Percentiles rank a stretch among this genome's conserved stretches.
Conservation (phyloP, 2,329 filamentous ascomycete species). For the Alternaria incomplexa region DNA sequence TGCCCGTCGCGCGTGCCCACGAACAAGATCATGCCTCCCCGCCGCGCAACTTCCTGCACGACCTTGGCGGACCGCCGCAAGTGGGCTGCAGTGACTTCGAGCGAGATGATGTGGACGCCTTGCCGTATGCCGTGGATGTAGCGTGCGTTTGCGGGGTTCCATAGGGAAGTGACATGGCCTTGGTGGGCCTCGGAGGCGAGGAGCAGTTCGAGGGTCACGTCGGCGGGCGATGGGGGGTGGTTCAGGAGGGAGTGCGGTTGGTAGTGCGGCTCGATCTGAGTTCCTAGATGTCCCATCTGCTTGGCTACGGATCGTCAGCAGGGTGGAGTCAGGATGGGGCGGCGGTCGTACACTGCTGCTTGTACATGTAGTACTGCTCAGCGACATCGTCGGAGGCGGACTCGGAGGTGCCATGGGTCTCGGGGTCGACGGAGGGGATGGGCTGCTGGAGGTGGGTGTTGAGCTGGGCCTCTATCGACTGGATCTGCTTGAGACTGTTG, state of each 20-base stretch:
- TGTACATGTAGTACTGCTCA: conserved; percentile 52
- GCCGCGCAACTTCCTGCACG: conserved; percentile 82
- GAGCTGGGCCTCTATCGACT: conserved; percentile 45
- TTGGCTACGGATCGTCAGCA: conserved; percentile 37
- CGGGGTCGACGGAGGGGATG: conserved; percentile 28
- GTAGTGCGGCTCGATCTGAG: conserved; percentile 61
- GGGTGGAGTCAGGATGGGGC: not conserved
- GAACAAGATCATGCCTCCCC: conserved; percentile 86
- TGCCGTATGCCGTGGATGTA: conserved; percentile 93
- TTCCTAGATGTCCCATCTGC: conserved; percentile 47
- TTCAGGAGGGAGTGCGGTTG: conserved; percentile 69
- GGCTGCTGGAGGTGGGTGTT: conserved; percentile 28
- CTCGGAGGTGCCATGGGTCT: conserved; percentile 20
- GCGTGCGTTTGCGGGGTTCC: conserved; percentile 92
- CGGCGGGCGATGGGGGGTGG: conserved; percentile 76
- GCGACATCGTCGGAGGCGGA: conserved; percentile 35
- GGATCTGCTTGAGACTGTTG: conserved; percentile 37
- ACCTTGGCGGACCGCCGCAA: conserved; percentile 92
- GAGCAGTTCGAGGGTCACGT: conserved; percentile 90
- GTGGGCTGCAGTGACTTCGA: conserved; percentile 87
- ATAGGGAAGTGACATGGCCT: conserved; percentile 87
- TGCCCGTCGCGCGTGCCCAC: conserved; percentile 87
- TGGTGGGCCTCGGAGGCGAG: conserved; percentile 59
- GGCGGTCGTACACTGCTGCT: conserved; percentile 46
- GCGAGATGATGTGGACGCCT: conserved; percentile 89